These are phyloP conservation scores for Botryosphaeria dothidea DNA, from an alignment of 2,329 filamentous ascomycete genomes.

Conservation along the genomic window DNA sequence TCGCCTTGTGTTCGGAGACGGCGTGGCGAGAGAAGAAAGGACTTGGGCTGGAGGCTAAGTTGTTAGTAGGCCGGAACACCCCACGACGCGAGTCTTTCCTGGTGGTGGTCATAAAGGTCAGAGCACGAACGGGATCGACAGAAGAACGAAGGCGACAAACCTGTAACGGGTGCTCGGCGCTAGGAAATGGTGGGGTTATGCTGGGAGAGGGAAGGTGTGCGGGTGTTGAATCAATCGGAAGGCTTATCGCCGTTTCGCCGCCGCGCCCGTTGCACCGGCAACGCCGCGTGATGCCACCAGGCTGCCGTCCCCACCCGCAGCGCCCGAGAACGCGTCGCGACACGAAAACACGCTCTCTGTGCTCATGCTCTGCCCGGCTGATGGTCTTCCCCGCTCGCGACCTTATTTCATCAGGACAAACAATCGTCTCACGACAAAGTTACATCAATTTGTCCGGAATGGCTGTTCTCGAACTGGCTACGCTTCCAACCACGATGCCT, in stretches of 20 bases:
- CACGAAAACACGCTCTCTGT: not conserved
- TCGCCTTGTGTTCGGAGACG: not conserved
- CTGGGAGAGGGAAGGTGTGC: not conserved
- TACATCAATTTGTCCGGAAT: not conserved
- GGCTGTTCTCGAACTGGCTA: not conserved
- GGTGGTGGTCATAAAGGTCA: constrained; percentile 7
- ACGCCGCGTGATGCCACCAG: not conserved
- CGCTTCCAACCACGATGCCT: not conserved
- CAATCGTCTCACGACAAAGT: too few species aligned
- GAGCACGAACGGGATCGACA: not conserved
- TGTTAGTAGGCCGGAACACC: constrained; percentile 36
- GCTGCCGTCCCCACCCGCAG: not conserved
- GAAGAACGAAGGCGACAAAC: not conserved
- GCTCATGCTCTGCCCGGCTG: not conserved
- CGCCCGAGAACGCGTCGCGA: constrained; percentile 3
- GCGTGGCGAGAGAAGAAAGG: constrained; percentile 27
- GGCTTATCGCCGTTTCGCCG: not conserved
- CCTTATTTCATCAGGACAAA: too few species aligned
- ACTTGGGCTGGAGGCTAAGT: constrained; percentile 34
- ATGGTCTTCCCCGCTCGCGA: not conserved
- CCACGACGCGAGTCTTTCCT: constrained; percentile 26
- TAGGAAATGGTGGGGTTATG: not conserved
- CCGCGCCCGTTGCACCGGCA: constrained; percentile 1
- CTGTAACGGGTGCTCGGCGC: constrained; percentile 6
- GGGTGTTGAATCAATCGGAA: not conserved